phyloP scores from a whole-genome alignment of 306 rosid species.

The Ceratonia siliqua region DNA sequence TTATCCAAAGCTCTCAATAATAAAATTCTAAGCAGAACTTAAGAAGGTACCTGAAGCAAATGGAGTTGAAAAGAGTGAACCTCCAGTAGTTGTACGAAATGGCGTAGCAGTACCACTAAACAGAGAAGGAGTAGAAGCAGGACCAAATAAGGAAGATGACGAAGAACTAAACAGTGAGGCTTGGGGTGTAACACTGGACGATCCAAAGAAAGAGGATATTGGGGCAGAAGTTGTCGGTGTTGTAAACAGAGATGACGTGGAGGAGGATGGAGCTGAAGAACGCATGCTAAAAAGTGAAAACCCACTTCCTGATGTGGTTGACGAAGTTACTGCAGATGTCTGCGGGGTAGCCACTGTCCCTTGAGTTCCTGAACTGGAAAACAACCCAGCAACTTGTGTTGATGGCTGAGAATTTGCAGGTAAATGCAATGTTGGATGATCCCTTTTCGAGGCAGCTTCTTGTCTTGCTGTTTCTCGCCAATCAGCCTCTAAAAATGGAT shows the following conservation, averaged over 20 bases:
- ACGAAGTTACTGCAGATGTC: conserved; percentile 51
- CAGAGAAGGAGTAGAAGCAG: conserved; percentile 67
- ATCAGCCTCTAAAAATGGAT: conserved; percentile 97
- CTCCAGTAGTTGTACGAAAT: conserved; percentile 58
- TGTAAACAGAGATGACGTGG: conserved; percentile 63
- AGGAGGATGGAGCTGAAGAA: conserved; percentile 64
- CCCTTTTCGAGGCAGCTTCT: conserved; percentile 93
- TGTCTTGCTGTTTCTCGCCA: conserved; percentile 94
- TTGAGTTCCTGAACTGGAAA: conserved; percentile 69
- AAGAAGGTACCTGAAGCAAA: conserved; percentile 73
- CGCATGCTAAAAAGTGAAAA: conserved; percentile 76
- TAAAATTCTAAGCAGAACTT: background rate
- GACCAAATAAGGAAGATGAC: conserved; percentile 58
- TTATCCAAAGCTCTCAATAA: conserved; percentile 8
- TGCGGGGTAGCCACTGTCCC: conserved; percentile 54
- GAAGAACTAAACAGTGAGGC: conserved; percentile 63
- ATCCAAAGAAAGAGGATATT: conserved; percentile 55
- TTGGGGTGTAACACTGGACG: conserved; percentile 69
- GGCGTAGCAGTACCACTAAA: conserved; percentile 53
- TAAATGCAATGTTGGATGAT: conserved; percentile 85
- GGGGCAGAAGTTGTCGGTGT: conserved; percentile 76
- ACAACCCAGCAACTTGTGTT: conserved; percentile 82
- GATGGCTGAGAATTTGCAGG: conserved; percentile 82
- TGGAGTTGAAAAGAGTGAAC: conserved; percentile 75
- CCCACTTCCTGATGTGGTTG: conserved; percentile 75